A percentile compares a stretch with the other conserved stretches of the same genome.
These are phyloP conservation scores for Claviceps quebecensis DNA, from an alignment of 2,329 filamentous ascomycete species.

Conservation along the genomic window DNA sequence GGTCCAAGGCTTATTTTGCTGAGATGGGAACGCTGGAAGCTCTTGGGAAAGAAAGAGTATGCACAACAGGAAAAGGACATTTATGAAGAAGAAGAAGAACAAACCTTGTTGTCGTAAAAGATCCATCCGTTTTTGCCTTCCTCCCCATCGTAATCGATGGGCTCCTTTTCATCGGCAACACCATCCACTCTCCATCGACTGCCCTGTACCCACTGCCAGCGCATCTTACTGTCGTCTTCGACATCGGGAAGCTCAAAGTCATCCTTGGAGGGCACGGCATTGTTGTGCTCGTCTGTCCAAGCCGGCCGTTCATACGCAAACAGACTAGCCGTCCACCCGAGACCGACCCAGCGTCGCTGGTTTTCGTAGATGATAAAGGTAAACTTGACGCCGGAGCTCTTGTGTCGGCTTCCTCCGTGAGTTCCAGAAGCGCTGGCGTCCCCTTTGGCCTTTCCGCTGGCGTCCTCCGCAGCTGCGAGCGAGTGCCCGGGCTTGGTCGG, in stretches of 20 bases:
- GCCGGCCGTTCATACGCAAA: conserved; percentile 80
- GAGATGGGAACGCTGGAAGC: too few relatives aligned
- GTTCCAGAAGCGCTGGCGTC: conserved; percentile 12
- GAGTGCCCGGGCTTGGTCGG: conserved; percentile 21
- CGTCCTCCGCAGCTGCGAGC: conserved; percentile 13
- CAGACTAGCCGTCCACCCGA: conserved; percentile 87
- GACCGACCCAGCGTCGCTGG: conserved; percentile 82
- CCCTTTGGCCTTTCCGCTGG: conserved; percentile 10
- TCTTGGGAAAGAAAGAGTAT: not conserved
- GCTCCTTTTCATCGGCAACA: conserved; percentile 34
- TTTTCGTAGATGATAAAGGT: conserved; percentile 97
- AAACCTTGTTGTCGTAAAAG: conserved; percentile 87
- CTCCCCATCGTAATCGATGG: conserved; percentile 38
- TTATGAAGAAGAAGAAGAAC: not conserved
- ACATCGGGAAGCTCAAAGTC: conserved; percentile 49
- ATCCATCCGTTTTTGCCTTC: conserved; percentile 73
- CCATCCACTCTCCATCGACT: conserved; percentile 82
- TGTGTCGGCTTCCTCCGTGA: conserved; percentile 19
- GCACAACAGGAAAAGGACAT: not conserved
- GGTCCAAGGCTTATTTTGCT: not conserved
- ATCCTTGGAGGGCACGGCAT: conserved; percentile 61
- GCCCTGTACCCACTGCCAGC: conserved; percentile 66
- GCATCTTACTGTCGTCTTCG: conserved; percentile 42
- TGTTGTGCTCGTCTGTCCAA: conserved; percentile 95
- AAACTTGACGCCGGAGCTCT: conserved; percentile 76